Evolutionary conservation across 1,284 basidiomycete species (phyloP).

Genomic region (Grifola frondosa): DNA sequence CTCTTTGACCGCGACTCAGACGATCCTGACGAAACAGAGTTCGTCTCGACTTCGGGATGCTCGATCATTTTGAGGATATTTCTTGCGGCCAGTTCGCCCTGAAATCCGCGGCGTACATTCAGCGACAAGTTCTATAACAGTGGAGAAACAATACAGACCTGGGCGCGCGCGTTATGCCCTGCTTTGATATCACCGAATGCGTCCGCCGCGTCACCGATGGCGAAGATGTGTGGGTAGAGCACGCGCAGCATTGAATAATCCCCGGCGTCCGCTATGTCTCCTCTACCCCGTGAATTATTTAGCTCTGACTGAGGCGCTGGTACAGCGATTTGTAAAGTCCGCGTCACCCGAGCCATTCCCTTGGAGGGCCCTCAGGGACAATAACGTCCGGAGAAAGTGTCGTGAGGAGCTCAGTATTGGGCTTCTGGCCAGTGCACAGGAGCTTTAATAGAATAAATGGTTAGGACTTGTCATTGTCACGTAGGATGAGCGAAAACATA

Average conservation of each 20-base stretch:
- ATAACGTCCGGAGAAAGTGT: constrained; percentile 50
- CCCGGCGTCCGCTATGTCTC: constrained; percentile 9
- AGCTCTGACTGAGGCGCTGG: constrained; percentile 19
- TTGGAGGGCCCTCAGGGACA: constrained; percentile 36
- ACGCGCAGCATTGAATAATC: constrained; percentile 21
- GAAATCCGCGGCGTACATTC: too few relatives aligned
- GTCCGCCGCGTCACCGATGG: constrained; percentile 65
- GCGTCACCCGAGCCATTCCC: constrained; percentile 51
- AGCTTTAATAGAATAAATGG: constrained; percentile 41
- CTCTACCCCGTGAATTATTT: constrained; percentile 9
- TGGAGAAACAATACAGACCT: constrained; percentile 33
- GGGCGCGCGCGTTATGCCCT: constrained; percentile 66
- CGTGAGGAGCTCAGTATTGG: constrained; percentile 60
- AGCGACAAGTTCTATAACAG: neutral
- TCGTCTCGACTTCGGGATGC: constrained; percentile 29
- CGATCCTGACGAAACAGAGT: too few relatives aligned
- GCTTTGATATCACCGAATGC: constrained; percentile 67
- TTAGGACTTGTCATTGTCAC: neutral
- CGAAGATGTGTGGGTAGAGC: constrained; percentile 59
- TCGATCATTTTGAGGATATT: constrained; percentile 50
- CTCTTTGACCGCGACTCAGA: too few relatives aligned
- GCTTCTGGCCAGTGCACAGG: constrained; percentile 72
- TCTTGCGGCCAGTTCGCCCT: constrained; percentile 49
- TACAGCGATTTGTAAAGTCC: constrained; percentile 55
- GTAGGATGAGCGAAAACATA: constrained; percentile 23